Evolutionary conservation across 2,329 filamentous ascomycete genomes (phyloP), one percentile per base, ranked within the genome.

Genomic region (Corinectria fuckeliana): DNA sequence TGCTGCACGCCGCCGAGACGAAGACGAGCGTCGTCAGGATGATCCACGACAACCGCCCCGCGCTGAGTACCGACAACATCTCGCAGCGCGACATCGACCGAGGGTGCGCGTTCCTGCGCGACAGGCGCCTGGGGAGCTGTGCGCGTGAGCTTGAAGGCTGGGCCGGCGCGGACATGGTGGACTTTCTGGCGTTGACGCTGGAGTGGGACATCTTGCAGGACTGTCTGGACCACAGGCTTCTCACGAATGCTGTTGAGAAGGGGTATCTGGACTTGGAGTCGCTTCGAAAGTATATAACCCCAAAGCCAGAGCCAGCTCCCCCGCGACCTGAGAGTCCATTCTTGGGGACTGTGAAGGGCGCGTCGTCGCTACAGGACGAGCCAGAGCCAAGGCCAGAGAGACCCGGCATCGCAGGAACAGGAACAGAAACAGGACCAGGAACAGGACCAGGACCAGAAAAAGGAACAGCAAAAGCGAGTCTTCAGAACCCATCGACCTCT

Each of bases 141-240:
- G 32, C 54, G 1, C n/a, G 23, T 0, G 36, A 51, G 3, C 60
- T 75, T 11, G 13, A 62, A 3, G 25, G 28, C 4, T 72, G 66
- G 56, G 47, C 53, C 6, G 58, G 61, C 1, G 50, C 44, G 1
- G 51, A 51, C 0, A 42, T 41, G 8, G 34, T 56, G 13, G 66
- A 65, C 20, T 75, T 75, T 44, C 36, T 74, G 9, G 53, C 56
- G 5, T 30, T 75, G 11, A 30, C 59, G 4, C 62, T 74, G 1
- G 66, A 73, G 16, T 55, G 60, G 41, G 65, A 67, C 7, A 58
- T 74, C 7, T 23, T 72, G 4, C 58, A 62, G 20, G 68, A 73
- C 5, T 56, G 42, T 9, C 32, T 68, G 21, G 69, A 72, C 21
- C 45, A 34, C 11, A 50, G 55, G 5, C 32, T 55, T 14, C 26